A percentile compares a stretch with the other conserved stretches of the same genome.
These are phyloP conservation scores for Alternaria sp. DNA, from an alignment of 2,329 filamentous ascomycete species.

Conservation along the genomic window DNA sequence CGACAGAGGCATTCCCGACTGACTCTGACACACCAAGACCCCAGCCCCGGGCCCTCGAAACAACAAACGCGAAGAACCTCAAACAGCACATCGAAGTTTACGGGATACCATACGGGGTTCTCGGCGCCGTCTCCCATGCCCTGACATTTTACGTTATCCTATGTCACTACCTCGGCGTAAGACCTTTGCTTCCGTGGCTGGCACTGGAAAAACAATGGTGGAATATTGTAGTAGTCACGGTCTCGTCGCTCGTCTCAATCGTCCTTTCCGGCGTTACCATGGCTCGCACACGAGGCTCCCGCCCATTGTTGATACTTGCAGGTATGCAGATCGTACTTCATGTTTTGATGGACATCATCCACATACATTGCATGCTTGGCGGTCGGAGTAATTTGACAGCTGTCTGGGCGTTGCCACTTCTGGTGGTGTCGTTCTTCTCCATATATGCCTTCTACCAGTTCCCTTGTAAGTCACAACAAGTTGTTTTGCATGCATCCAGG, in stretches of 20 bases:
- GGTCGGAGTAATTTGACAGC: neutral
- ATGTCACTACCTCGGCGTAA: constrained; percentile 11
- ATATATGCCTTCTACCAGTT: constrained; percentile 17
- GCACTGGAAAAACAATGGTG: neutral
- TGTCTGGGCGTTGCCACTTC: constrained; percentile 8
- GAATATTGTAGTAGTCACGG: constrained; percentile 4
- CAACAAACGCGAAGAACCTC: constrained; percentile 11
- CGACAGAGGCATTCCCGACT: neutral
- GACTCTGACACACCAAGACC: neutral
- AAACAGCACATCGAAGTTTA: constrained; percentile 13
- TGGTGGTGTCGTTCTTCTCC: constrained; percentile 11
- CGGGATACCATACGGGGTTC: constrained; percentile 15
- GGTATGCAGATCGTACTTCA: constrained; percentile 16
- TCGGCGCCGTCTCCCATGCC: constrained; percentile 11
- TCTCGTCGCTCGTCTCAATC: constrained; percentile 17
- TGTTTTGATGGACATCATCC: constrained; percentile 12
- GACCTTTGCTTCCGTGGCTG: constrained; percentile 10
- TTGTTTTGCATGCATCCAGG: neutral
- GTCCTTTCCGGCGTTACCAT: constrained; percentile 14
- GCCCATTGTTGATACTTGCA: constrained; percentile 11
- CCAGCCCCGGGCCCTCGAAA: constrained; percentile 6
- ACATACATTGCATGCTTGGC: constrained; percentile 9
- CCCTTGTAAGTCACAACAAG: constrained; percentile 7
- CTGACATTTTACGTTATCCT: constrained; percentile 17
- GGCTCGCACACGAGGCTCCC: constrained; percentile 8